phyloP scores from a whole-genome alignment of 257 asterid species.

The Pogostemon cablin region DNA sequence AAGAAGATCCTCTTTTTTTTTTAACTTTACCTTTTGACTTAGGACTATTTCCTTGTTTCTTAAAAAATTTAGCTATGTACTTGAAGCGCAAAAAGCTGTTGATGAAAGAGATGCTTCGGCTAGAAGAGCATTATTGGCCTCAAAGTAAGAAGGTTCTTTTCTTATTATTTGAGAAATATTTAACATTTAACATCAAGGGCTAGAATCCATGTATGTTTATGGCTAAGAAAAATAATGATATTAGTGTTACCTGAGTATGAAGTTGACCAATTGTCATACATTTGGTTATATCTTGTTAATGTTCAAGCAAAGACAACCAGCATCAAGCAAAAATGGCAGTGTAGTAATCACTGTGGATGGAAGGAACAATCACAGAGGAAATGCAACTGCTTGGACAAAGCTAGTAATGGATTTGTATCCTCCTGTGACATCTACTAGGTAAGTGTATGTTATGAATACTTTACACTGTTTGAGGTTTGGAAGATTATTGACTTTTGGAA shows the following conservation, averaged over 20 bases:
- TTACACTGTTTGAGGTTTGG: slow-evolving; percentile 17
- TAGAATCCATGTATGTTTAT: slow-evolving; percentile 20
- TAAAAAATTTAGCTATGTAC: slow-evolving; percentile 61
- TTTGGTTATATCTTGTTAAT: slow-evolving; percentile 52
- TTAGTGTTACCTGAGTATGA: slow-evolving; percentile 21
- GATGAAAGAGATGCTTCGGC: slow-evolving; percentile 71
- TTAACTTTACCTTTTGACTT: slow-evolving; percentile 3
- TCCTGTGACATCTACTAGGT: slow-evolving; percentile 72
- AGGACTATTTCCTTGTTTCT: slow-evolving; percentile 17
- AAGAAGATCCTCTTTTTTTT: too few relatives aligned
- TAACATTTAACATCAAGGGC: background rate
- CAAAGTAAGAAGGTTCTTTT: slow-evolving; percentile 70
- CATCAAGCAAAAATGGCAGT: slow-evolving; percentile 87
- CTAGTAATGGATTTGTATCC: slow-evolving; percentile 88
- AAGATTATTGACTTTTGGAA: slow-evolving; percentile 22
- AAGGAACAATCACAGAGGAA: slow-evolving; percentile 53
- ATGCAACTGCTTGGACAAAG: slow-evolving; percentile 85
- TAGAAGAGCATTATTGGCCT: slow-evolving; percentile 53
- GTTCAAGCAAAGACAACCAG: slow-evolving; percentile 98
- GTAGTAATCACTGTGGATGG: slow-evolving; percentile 71
- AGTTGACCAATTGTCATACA: slow-evolving; percentile 47
- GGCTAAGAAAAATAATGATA: slow-evolving; percentile 5
- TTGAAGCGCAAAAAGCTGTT: slow-evolving; percentile 76
- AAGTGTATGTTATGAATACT: slow-evolving; percentile 13
- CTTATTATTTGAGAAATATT: slow-evolving; percentile 24